Conservation (phyloP, 2,329 filamentous ascomycete species). For the Xylariaceae sp. region DNA sequence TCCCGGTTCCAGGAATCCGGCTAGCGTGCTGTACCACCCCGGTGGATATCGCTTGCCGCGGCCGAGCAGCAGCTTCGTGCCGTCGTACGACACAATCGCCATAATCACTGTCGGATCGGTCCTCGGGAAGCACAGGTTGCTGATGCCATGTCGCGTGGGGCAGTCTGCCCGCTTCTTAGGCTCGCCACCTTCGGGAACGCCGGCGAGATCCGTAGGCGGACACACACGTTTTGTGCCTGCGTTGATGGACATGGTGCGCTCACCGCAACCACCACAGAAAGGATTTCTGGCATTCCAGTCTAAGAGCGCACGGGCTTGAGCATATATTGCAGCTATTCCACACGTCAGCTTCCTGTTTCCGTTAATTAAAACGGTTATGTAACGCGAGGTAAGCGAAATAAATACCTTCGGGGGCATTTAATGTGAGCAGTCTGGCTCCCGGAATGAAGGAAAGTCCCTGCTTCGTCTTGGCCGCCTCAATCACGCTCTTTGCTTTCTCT, state of each 20-base stretch:
- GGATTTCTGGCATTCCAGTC: slow-evolving; percentile 96
- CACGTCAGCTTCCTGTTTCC: slow-evolving; percentile 6
- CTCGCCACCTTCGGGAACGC: slow-evolving; percentile 45
- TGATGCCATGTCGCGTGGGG: slow-evolving; percentile 81
- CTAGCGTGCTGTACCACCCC: slow-evolving; percentile 87
- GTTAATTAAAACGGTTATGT: not conserved
- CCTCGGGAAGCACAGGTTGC: slow-evolving; percentile 89
- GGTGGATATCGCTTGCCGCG: slow-evolving; percentile 83
- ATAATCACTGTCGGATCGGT: slow-evolving; percentile 97
- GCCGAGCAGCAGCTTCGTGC: slow-evolving; percentile 79
- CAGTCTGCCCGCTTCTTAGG: slow-evolving; percentile 70
- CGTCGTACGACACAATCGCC: slow-evolving; percentile 83
- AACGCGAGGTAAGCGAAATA: not conserved
- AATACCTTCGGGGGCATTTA: slow-evolving; percentile 55
- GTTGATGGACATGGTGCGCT: slow-evolving; percentile 78
- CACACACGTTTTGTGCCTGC: slow-evolving; percentile 82
- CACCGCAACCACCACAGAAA: slow-evolving; percentile 89
- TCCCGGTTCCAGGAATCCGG: slow-evolving; percentile 84
- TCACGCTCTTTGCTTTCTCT: slow-evolving; percentile 66
- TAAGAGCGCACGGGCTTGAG: slow-evolving; percentile 82
- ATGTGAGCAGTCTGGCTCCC: slow-evolving; percentile 54
- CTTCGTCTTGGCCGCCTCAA: slow-evolving; percentile 61
- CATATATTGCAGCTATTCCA: slow-evolving; percentile 81
- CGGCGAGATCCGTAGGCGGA: slow-evolving; percentile 69
- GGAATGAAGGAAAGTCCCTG: slow-evolving; percentile 69